Evolutionary conservation across 768 basidiomycete species (phyloP).

Genomic region (Kwoniella sp.): DNA sequence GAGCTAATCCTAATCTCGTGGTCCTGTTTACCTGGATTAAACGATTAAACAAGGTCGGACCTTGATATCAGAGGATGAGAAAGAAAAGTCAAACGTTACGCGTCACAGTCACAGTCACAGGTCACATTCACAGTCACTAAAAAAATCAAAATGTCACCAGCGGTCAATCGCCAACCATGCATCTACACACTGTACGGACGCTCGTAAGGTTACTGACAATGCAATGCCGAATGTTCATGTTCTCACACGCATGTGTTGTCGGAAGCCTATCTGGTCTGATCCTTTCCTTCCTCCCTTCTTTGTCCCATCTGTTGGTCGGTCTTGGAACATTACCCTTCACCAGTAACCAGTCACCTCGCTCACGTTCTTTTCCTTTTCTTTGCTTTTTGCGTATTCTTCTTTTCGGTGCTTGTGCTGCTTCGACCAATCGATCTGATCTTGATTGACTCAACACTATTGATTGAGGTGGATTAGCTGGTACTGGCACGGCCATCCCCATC

Average conservation of each 20-base stretch:
- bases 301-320: constrained; percentile 1
- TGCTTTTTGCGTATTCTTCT: neutral
- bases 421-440: neutral
- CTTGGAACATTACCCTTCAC: constrained; percentile 1
- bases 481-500: neutral
- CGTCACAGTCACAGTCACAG: constrained; percentile 3
- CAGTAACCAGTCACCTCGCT: too few species aligned
- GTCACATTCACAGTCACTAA: neutral
- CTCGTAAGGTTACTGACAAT: neutral
- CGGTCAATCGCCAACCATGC: neutral
- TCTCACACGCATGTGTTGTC: neutral
- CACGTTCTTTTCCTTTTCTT: neutral
- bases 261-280: neutral
- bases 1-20: constrained; percentile 12
- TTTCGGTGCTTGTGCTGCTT: too few species aligned
- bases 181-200: neutral
- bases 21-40: neutral
- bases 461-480: too few species aligned
- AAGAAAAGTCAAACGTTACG: neutral
- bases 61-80: too few species aligned
- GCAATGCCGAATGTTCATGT: neutral
- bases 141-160: neutral
- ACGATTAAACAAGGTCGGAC: too few species aligned
- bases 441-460: neutral
- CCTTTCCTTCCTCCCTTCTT: too few species aligned